Base-by-base conservation (phyloP, 768 basidiomycete genomes). In the Boletus rubescentipes region DNA sequence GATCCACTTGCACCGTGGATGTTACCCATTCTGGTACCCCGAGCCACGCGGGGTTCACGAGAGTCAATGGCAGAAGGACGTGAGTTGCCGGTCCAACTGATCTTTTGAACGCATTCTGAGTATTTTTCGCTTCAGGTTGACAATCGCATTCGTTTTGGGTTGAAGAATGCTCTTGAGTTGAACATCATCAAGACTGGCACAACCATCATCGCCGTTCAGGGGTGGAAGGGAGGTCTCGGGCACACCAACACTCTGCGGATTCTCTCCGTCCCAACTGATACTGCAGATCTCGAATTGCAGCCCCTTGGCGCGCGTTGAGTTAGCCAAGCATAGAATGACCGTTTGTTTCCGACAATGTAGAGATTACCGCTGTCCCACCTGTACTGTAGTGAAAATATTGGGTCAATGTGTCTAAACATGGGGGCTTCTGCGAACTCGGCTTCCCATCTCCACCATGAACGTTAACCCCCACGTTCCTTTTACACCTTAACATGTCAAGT, bases 211-310 rank as follows among this genome's bases (percentile, higher is more conserved):
- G 96, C 96, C 45, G 89, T 99, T 5, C 97, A 98, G 73, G 97
- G 97, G n/a, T 99, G 96, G 96, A 96, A 94, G 77, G 92, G 94
- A 40, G 97, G 97, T 54, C 83, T 97, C 41, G 95, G 94, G 31
- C 93, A 97, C 75, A 95, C 93, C 60, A 94, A 95, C 79, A 93
- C 91, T 12, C 77, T 94, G 53, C 87, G 92, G 46, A 81, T 94
- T 57, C 73, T 94, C 61, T 84, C 83, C 37, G 92, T 93, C 41
- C 92, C 92, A 16, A 91, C 88, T 21, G 89, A 93, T 63, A 57
- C 72, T 32, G 89, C 87, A 46, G 92, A 94, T 68, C 74, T 94
- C 48, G 84, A 87, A 71, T 61, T 86, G 72, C 86, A 91, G 69
- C 80, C 85, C 32, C 74, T 83, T 21, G 79, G 75, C 9, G 67